Base-by-base conservation (phyloP, 106 monocot species). In the Acorus gramineus region DNA sequence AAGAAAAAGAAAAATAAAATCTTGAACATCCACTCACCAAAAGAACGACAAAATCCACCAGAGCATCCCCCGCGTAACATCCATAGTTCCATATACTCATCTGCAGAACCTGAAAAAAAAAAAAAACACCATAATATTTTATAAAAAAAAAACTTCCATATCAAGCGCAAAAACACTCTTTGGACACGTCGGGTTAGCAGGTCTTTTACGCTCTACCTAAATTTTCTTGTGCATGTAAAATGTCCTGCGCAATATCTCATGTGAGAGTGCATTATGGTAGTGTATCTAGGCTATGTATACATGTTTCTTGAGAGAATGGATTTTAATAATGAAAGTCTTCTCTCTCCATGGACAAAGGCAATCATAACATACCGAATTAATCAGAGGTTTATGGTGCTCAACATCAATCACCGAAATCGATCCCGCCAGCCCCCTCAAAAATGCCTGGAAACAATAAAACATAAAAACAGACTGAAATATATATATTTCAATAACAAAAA, bases 31-130 rank as follows among this genome's bases (percentile, higher is more conserved):
- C 9, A 1, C 68, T 59, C 80, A 87, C 87, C 88, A 88, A 74
- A 50, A 44, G 68, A 67, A 61, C 62, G 4, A 88, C 79, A 58
- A 88, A 70, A 14, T 79, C 76, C 71, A 88, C 72, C 45, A 84
- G 10, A 13, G 81, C 81, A 73, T 63, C 65, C 52, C 84, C 79
- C 28, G 88, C 67, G 7, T 84, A 75, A 14, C 47, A 11, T 8
- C 73, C 73, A 65, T 77, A 79, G 53, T 73, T 68, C 88, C 88
- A 84, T 47, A 88, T 73, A 42, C 49, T 7, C 75, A 84, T 57
- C 48, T 50, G 53, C 71, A 81, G 84, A 67, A 88, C 76, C 84
- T 88, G 71, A 9, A 66, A 48, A 64, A 60, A n/a, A 77, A 46
- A 11, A 60, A n/a, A 77, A 46, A 11, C 45, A 4, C 28, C 44